Conservation (phyloP, 768 basidiomycete genomes). For the Suillus hirtellus region DNA sequence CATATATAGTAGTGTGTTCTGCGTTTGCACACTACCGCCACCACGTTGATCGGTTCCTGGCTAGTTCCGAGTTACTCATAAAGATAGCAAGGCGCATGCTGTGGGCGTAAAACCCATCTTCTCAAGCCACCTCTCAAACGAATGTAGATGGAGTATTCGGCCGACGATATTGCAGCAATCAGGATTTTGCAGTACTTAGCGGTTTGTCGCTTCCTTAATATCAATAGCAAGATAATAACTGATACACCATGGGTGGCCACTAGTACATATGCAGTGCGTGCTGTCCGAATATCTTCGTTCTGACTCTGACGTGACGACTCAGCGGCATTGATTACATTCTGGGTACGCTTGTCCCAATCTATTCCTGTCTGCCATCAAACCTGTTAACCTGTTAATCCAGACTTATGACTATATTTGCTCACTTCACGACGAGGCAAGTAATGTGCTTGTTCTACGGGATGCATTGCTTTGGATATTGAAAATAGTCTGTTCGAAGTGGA, state of each 20-base stretch:
- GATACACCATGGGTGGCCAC: not conserved
- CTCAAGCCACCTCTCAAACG: not conserved
- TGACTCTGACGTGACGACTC: not conserved
- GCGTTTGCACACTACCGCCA: not conserved
- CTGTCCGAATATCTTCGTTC: not conserved
- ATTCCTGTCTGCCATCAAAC: not conserved
- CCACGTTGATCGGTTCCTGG: not conserved
- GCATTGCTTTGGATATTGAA: not conserved
- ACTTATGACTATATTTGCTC: not conserved
- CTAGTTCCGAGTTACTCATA: not conserved
- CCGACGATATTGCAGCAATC: not conserved
- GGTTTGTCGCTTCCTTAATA: not conserved
- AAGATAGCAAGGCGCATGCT: not conserved
- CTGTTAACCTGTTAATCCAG: not conserved
- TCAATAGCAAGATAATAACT: not conserved
- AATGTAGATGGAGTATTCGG: not conserved
- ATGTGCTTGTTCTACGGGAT: not conserved
- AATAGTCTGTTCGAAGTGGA: not conserved
- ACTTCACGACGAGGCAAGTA: not conserved
- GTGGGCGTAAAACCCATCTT: not conserved
- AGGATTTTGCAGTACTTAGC: not conserved
- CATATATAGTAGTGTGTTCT: not conserved
- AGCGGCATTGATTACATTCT: not conserved
- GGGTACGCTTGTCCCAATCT: not conserved
- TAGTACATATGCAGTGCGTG: constrained; percentile 2